A percentile compares a stretch with the other conserved stretches of the same genome.
Conservation (phyloP, 768 basidiomycete species). For the Xerocomellus chrysenteron region DNA sequence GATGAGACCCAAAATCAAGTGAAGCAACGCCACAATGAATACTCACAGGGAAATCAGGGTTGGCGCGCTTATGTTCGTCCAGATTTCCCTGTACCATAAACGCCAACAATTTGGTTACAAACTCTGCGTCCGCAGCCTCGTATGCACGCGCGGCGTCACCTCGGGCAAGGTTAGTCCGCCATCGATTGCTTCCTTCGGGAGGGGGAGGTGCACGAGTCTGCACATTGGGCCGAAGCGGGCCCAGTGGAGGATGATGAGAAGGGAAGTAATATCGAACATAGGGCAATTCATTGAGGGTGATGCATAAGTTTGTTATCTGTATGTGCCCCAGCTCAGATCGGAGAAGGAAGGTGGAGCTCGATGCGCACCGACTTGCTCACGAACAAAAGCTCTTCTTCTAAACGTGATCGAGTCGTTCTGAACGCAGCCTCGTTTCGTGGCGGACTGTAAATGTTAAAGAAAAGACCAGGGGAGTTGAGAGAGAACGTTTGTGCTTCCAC, state of each 20-base stretch:
- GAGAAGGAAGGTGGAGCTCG: background rate
- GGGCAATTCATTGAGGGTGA: constrained; percentile 89
- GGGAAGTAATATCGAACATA: constrained; percentile 92
- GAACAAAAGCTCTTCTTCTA: constrained; percentile 86
- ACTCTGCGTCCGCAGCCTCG: constrained; percentile 72
- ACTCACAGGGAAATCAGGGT: constrained; percentile 85
- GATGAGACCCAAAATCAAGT: constrained; percentile 1
- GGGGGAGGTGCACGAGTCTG: constrained; percentile 68
- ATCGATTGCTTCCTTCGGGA: constrained; percentile 60
- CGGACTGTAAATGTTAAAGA: constrained; percentile 89
- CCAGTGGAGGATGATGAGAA: constrained; percentile 76
- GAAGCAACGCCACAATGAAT: background rate
- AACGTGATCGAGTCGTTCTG: constrained; percentile 64
- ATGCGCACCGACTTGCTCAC: constrained; percentile 58
- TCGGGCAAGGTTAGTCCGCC: constrained; percentile 80
- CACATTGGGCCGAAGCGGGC: constrained; percentile 69
- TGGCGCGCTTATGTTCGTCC: constrained; percentile 83
- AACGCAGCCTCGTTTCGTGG: constrained; percentile 69
- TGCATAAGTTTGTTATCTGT: constrained; percentile 86
- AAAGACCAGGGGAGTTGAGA: constrained; percentile 69
- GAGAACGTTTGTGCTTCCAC: constrained; percentile 86
- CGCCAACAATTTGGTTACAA: constrained; percentile 79
- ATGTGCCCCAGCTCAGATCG: constrained; percentile 1
- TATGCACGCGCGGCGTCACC: constrained; percentile 67
- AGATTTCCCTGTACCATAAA: constrained; percentile 79